Conservation (phyloP, 768 basidiomycete species). For the Leccinum longicurvipes region DNA sequence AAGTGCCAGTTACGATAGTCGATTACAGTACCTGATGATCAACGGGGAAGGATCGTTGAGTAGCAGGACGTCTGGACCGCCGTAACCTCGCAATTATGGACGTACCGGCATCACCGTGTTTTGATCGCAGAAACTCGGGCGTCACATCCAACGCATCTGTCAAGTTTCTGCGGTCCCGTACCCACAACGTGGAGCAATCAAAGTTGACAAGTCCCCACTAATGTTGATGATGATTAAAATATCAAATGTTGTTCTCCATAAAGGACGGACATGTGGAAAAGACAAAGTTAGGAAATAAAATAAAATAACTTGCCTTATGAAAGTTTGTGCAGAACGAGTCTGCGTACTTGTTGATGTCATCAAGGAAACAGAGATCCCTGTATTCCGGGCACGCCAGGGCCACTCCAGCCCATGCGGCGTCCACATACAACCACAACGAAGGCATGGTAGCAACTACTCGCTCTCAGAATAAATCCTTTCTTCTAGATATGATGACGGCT, state of each 20-base stretch:
- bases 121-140: constrained; percentile 77
- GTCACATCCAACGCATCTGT: constrained; percentile 85
- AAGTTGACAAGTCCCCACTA: constrained; percentile 92
- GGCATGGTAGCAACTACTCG: constrained; percentile 56
- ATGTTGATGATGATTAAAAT: neutral
- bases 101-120: constrained; percentile 71
- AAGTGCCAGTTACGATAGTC: constrained; percentile 90
- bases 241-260: neutral
- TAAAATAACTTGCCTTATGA: constrained; percentile 61
- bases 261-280: neutral
- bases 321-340: constrained; percentile 88
- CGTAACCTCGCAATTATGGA: neutral
- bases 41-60: neutral
- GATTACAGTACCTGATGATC: constrained; percentile 61
- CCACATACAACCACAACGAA: constrained; percentile 80
- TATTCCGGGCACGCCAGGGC: constrained; percentile 78
- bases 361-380: constrained; percentile 55
- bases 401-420: too few species aligned
- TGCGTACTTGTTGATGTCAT: constrained; percentile 71
- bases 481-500: constrained; percentile 13
- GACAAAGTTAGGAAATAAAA: neutral
- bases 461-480: neutral
- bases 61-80: neutral
- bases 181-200: constrained; percentile 78
- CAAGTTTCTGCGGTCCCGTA: constrained; percentile 67